phyloP scores from a whole-genome alignment of 2,329 filamentous ascomycete genomes.

The Drechslerella dactyloides region DNA sequence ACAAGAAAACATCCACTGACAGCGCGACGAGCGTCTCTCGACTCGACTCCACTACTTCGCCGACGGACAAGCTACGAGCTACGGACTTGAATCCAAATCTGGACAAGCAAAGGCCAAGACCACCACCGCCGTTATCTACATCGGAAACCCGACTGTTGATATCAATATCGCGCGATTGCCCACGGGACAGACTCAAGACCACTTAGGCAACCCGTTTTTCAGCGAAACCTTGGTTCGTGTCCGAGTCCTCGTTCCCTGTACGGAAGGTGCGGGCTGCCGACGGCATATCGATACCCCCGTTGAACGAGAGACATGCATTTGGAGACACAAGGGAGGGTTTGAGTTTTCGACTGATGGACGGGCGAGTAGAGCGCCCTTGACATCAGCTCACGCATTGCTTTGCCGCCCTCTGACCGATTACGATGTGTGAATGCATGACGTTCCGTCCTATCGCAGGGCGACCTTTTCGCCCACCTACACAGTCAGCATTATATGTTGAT shows the following conservation, averaged over 20 bases:
- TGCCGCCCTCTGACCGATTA: too few species aligned
- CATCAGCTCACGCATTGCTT: neutral
- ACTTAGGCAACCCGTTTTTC: slow-evolving; percentile 39
- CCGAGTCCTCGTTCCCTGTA: slow-evolving; percentile 22
- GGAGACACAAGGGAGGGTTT: neutral
- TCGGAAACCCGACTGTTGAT: neutral
- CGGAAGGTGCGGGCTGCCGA: slow-evolving; percentile 35
- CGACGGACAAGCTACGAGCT: too few species aligned
- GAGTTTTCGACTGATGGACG: neutral
- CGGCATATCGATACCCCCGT: slow-evolving; percentile 16
- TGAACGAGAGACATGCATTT: slow-evolving; percentile 23
- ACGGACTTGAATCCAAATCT: too few species aligned
- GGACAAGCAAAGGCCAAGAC: too few species aligned
- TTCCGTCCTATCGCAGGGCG: too few species aligned
- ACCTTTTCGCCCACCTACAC: too few species aligned
- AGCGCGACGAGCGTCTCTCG: too few species aligned
- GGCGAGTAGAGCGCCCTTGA: neutral
- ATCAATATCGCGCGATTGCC: neutral
- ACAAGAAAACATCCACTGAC: too few species aligned
- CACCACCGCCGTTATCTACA: too few species aligned
- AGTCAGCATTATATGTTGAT: too few species aligned
- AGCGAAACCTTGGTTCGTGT: slow-evolving; percentile 31
- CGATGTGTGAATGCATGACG: too few species aligned
- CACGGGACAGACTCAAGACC: slow-evolving; percentile 12
- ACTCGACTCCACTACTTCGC: too few species aligned